These are phyloP conservation scores for Hypoxylon sp. DNA, from an alignment of 2,329 filamentous ascomycete species.

Conservation along the genomic window DNA sequence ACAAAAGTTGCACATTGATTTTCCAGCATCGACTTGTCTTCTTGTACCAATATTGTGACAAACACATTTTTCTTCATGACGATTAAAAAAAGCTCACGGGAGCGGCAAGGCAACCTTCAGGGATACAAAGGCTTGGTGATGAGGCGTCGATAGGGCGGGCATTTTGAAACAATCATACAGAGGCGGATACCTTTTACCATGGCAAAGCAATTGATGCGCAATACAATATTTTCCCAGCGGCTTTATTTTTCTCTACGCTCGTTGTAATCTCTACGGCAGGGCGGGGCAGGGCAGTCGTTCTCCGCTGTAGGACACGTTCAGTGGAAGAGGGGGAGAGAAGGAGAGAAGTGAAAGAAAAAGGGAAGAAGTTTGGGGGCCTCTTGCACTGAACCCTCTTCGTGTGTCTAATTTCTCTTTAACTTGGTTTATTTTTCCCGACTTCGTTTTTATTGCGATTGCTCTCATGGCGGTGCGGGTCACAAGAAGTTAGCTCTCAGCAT, in stretches of 20 bases:
- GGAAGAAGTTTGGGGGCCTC: slow-evolving; percentile 22
- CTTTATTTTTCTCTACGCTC: slow-evolving; percentile 65
- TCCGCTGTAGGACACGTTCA: slow-evolving; percentile 51
- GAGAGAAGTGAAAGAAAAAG: slow-evolving; percentile 2
- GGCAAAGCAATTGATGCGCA: slow-evolving; percentile 41
- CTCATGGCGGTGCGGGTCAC: slow-evolving; percentile 53
- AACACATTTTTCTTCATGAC: slow-evolving; percentile 55
- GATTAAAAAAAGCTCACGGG: slow-evolving; percentile 46
- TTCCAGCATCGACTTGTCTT: slow-evolving; percentile 58
- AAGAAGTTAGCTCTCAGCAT: slow-evolving; percentile 47
- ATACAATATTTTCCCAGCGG: slow-evolving; percentile 49
- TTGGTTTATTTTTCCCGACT: slow-evolving; percentile 54
- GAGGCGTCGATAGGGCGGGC: slow-evolving; percentile 49
- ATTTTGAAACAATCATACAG: slow-evolving; percentile 48
- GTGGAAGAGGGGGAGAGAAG: slow-evolving; percentile 30
- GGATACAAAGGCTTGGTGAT: slow-evolving; percentile 49
- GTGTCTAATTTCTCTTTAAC: slow-evolving; percentile 56
- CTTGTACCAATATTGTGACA: slow-evolving; percentile 62
- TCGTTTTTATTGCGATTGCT: slow-evolving; percentile 47
- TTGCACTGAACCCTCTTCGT: slow-evolving; percentile 53
- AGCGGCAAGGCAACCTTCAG: slow-evolving; percentile 45
- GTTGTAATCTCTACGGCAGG: slow-evolving; percentile 64
- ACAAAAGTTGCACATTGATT: slow-evolving; percentile 58
- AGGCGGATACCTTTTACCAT: slow-evolving; percentile 49
- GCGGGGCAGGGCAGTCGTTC: slow-evolving; percentile 57